phyloP scores from a whole-genome alignment of 148 eudicot genomes.

The Fagopyrum tataricum region DNA sequence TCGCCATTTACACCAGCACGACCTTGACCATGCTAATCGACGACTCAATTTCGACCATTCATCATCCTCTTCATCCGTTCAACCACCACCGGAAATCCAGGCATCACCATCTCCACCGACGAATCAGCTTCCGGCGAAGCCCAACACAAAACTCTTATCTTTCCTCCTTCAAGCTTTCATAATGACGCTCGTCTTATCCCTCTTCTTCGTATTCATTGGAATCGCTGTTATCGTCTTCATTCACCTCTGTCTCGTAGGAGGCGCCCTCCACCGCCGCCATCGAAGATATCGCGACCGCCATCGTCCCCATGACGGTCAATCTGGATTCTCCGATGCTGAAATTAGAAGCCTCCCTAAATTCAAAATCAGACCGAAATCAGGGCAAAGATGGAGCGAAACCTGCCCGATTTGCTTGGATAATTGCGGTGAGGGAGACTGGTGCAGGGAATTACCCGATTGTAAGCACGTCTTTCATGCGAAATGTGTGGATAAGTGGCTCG shows the following conservation, averaged over 20 bases:
- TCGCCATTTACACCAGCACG: constrained; percentile 1
- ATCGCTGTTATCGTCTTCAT: constrained; percentile 19
- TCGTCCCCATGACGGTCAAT: not conserved
- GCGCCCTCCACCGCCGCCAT: constrained; percentile 19
- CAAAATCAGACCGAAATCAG: not conserved
- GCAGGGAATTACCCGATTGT: constrained; percentile 18
- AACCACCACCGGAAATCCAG: constrained; percentile 1
- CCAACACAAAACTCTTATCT: constrained; percentile 13
- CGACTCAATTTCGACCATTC: not conserved
- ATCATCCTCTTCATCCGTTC: not conserved
- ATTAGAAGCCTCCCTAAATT: constrained; percentile 7
- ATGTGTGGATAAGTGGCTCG: constrained; percentile 17
- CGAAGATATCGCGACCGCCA: constrained; percentile 1
- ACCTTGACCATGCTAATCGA: not conserved
- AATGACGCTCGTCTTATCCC: constrained; percentile 15
- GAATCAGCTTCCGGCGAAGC: constrained; percentile 7
- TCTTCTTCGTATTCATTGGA: constrained; percentile 20
- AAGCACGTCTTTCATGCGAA: constrained; percentile 14
- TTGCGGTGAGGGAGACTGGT: constrained; percentile 10
- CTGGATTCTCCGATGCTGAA: constrained; percentile 10
- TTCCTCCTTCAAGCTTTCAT: constrained; percentile 17
- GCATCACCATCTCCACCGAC: not conserved
- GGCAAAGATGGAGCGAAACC: not conserved
- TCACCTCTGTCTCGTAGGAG: constrained; percentile 19
- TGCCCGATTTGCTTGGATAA: constrained; percentile 18